A percentile compares a stretch with the other conserved stretches of the same genome.
Evolutionary conservation across 2,329 filamentous ascomycete species (phyloP).

Genomic region (Dactylellina parvicollis): DNA sequence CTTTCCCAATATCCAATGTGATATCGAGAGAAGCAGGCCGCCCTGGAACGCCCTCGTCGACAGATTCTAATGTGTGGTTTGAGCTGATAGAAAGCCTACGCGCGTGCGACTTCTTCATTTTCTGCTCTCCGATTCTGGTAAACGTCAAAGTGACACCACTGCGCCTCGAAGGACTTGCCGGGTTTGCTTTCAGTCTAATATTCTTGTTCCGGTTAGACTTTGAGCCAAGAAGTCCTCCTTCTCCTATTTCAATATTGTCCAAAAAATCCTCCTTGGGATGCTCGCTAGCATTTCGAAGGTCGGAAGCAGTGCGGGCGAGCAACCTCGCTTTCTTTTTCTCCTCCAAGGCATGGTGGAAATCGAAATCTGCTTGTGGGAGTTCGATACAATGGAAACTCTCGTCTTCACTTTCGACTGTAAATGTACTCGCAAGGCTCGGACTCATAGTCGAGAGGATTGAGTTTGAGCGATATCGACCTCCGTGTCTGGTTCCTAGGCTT

Average conservation of each 20-base stretch:
- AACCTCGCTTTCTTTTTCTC: constrained; percentile 61
- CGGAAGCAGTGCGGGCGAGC: constrained; percentile 57
- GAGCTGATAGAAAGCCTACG: constrained; percentile 49
- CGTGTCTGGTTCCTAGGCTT: constrained; percentile 81
- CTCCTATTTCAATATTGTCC: constrained; percentile 84
- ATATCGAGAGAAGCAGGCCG: constrained; percentile 45
- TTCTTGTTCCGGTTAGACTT: constrained; percentile 91
- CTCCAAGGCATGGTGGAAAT: constrained; percentile 81
- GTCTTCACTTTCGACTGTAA: constrained; percentile 92
- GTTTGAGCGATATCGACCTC: constrained; percentile 77
- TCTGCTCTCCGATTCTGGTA: constrained; percentile 68
- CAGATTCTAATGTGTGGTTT: constrained; percentile 45
- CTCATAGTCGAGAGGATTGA: constrained; percentile 77
- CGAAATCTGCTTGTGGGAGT: constrained; percentile 81
- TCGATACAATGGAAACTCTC: constrained; percentile 82
- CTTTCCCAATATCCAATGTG: constrained; percentile 20
- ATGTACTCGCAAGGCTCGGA: constrained; percentile 88
- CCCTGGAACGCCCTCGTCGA: constrained; percentile 39
- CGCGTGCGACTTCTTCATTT: constrained; percentile 49
- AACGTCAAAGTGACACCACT: constrained; percentile 89
- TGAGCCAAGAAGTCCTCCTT: constrained; percentile 79
- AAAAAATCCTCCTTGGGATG: constrained; percentile 77
- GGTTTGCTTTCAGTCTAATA: constrained; percentile 79
- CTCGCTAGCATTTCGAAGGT: constrained; percentile 60
- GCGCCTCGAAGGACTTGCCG: constrained; percentile 76